phyloP scores from a whole-genome alignment of 148 eudicot species.

The Cornus florida region DNA sequence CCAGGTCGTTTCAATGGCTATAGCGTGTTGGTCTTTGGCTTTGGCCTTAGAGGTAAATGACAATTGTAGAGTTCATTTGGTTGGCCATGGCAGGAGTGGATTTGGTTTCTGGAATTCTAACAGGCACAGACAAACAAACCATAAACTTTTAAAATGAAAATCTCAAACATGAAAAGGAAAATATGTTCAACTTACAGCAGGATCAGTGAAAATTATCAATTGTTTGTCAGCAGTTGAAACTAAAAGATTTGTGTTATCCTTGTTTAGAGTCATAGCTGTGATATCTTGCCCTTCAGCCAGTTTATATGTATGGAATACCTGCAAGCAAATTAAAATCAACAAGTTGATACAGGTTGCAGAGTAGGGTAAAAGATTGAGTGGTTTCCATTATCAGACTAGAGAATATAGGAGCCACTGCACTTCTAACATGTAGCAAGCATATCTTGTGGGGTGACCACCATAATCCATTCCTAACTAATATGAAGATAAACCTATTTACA shows the following conservation, averaged over 20 bases:
- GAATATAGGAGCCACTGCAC: not conserved
- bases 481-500: not conserved
- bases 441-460: not conserved
- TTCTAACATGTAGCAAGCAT: not conserved
- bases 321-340: constrained; percentile 32
- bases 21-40: no score
- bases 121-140: not conserved
- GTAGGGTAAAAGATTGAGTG: not conserved
- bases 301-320: constrained; percentile 72
- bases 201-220: constrained; percentile 88
- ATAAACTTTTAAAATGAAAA: not conserved
- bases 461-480: not conserved
- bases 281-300: constrained; percentile 83
- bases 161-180: not conserved
- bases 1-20: no score
- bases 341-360: constrained; percentile 5
- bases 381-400: not conserved
- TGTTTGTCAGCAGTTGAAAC: constrained; percentile 83
- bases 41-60: no score
- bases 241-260: constrained; percentile 90
- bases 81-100: not conserved
- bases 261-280: constrained; percentile 71
- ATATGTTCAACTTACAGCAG: constrained; percentile 67
- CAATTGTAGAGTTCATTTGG: no score
- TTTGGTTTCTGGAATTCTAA: not conserved